A percentile compares a stretch with the other conserved stretches of the same genome.
phyloP scores from a whole-genome alignment of 1,284 basidiomycete species.

The Naganishia liquefaciens region DNA sequence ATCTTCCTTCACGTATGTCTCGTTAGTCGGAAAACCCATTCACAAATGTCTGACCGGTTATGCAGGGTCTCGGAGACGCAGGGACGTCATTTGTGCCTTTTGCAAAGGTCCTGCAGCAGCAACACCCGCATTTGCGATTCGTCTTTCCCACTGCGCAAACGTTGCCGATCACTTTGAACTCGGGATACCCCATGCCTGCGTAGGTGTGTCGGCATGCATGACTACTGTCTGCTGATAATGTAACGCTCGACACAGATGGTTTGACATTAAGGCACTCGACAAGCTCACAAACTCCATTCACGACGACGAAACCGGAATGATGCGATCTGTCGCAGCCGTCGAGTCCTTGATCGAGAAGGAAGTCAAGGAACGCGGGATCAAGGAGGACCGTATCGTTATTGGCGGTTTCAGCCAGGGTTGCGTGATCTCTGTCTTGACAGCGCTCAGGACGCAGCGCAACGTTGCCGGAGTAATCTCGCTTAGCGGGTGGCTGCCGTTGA shows the following conservation, averaged over 20 bases:
- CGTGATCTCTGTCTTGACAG: conserved; percentile 73
- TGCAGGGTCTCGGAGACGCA: conserved; percentile 69
- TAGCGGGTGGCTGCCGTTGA: conserved; percentile 75
- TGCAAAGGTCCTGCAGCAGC: conserved; percentile 29
- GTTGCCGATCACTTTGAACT: conserved; percentile 52
- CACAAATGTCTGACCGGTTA: background rate
- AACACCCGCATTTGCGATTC: conserved; percentile 72
- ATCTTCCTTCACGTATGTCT: conserved; percentile 76
- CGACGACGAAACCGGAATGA: conserved; percentile 70
- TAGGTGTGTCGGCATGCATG: conserved; percentile 1
- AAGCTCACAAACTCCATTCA: conserved; percentile 56
- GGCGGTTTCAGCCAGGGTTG: conserved; percentile 89
- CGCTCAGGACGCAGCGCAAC: conserved; percentile 66
- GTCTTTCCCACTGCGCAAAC: conserved; percentile 73
- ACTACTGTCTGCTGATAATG: background rate
- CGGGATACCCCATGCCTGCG: conserved; percentile 41
- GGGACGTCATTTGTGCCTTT: conserved; percentile 33
- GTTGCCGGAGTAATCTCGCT: conserved; percentile 72
- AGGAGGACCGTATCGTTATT: conserved; percentile 57
- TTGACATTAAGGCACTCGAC: conserved; percentile 71
- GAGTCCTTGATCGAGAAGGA: conserved; percentile 64
- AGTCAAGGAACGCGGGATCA: conserved; percentile 25
- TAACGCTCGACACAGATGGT: conserved; percentile 57
- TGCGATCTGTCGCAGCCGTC: conserved; percentile 64
- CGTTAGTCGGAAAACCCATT: background rate